Evolutionary conservation across 2,329 filamentous ascomycete species (phyloP).

Genomic region (Talaromyces sp.): DNA sequence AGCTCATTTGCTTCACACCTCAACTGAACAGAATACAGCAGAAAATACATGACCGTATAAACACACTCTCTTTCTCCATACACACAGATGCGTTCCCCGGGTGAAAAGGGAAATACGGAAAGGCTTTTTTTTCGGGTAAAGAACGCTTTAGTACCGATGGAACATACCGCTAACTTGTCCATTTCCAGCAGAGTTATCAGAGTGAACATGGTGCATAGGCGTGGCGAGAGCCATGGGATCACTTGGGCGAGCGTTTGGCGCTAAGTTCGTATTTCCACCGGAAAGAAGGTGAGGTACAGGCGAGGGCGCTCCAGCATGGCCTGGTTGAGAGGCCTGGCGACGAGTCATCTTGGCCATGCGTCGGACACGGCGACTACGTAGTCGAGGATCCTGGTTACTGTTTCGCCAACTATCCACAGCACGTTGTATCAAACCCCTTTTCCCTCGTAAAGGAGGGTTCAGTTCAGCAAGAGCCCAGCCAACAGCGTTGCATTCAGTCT

Average conservation of each 20-base stretch:
- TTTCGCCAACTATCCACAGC: conserved; percentile 99
- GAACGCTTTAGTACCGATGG: conserved; percentile 60
- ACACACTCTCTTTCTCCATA: neutral
- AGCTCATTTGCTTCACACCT: neutral
- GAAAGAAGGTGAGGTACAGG: conserved; percentile 24
- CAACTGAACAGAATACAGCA: neutral
- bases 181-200: conserved; percentile 53
- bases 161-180: conserved; percentile 97
- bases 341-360: conserved; percentile 95
- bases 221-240: conserved; percentile 61
- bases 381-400: conserved; percentile 90
- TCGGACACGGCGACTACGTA: conserved; percentile 85
- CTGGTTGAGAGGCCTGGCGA: conserved; percentile 56
- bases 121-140: neutral
- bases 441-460: conserved; percentile 84
- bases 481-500: conserved; percentile 98
- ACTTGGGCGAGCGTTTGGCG: conserved; percentile 23
- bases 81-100: neutral
- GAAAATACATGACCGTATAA: neutral
- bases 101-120: neutral
- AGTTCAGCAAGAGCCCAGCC: conserved; percentile 96
- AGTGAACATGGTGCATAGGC: conserved; percentile 62
- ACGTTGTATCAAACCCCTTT: conserved; percentile 90
- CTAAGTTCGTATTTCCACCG: neutral
- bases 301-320: conserved; percentile 59